Evolutionary conservation across 2,329 filamentous ascomycete genomes (phyloP), one percentile per base, ranked within the genome.

Genomic region (Torrubiella hemipterigena): DNA sequence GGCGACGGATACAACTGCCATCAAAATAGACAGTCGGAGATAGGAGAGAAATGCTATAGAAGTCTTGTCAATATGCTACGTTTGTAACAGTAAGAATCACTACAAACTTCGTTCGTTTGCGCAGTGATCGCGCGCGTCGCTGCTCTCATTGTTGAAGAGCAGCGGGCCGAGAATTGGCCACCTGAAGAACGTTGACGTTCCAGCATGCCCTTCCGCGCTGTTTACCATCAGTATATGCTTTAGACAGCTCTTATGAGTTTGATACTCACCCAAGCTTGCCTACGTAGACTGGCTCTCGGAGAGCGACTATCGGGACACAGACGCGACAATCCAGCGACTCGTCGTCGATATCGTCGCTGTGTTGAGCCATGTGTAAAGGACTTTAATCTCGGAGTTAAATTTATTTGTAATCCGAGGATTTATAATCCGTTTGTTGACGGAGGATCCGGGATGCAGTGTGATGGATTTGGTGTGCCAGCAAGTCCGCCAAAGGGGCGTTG

Each of bases 1-100:
- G 30, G 91, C 89, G 19, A 93, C 73, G 17, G 83, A 75, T 7
- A 96, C 85, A 31, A 98, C 67, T 41, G 85, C 77, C 71, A 96
- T 87, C 60, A 94, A 94, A 44, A 94, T 73, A 19, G 82, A 78
- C 3, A 96, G 70, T 4, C 87, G 77, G 14, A 96, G 73, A 69
- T 91, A 95, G 3, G 89, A 91, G 17, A 96, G 77, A 50, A 95
- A 95, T 0, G 73, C 69, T 74, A 10, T 20, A 16, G 20, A 4
- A 24, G 29, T 13, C 13, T 10, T 7, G 20, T 19, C 14, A 11
- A 20, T 43, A 18, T 39, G 29, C 12, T 17, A 7, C 11, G 17
- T 10, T 11, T 21, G 13, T 19, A 12, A 14, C 13, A 27, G 22
- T 6, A n/a, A 10, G 17, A 11, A 11, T 13, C 12, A 15, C 8